Evolutionary conservation across 1,284 basidiomycete species (phyloP).

Genomic region (Tylopilus orsonianus): DNA sequence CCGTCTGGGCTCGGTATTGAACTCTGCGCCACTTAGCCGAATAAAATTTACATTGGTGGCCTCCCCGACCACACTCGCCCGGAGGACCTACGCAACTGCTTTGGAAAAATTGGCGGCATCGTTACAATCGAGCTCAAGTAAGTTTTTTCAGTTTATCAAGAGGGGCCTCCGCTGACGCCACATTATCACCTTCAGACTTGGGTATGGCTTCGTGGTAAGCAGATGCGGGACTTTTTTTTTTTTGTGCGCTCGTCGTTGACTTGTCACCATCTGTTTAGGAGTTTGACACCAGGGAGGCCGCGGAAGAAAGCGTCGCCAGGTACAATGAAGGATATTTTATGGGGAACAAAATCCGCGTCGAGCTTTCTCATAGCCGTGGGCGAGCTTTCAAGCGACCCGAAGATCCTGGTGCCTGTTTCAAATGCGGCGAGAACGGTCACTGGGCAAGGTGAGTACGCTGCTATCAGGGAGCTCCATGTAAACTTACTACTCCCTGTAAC

Average conservation of each 20-base stretch:
- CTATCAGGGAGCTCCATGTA: conserved; percentile 4
- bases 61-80: conserved; percentile 80
- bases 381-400: conserved; percentile 73
- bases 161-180: conserved; percentile 6
- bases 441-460: conserved; percentile 71
- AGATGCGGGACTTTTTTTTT: neutral
- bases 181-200: conserved; percentile 44
- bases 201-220: conserved; percentile 83
- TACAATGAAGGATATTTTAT: conserved; percentile 85
- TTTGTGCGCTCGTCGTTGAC: neutral
- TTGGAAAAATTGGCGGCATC: conserved; percentile 80
- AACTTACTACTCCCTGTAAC: conserved; percentile 6
- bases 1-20: conserved; percentile 55
- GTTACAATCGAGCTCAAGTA: conserved; percentile 79
- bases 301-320: conserved; percentile 80
- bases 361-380: conserved; percentile 78
- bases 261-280: conserved; percentile 48
- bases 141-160: conserved; percentile 34
- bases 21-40: conserved; percentile 71
- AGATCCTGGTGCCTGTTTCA: conserved; percentile 83
- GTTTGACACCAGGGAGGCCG: conserved; percentile 76
- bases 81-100: conserved; percentile 80
- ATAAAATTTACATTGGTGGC: conserved; percentile 87
- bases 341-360: conserved; percentile 86
- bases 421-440: conserved; percentile 77